These are phyloP conservation scores for Trichoderma asperellum DNA, from an alignment of 2,329 filamentous ascomycete genomes.

Conservation along the genomic window DNA sequence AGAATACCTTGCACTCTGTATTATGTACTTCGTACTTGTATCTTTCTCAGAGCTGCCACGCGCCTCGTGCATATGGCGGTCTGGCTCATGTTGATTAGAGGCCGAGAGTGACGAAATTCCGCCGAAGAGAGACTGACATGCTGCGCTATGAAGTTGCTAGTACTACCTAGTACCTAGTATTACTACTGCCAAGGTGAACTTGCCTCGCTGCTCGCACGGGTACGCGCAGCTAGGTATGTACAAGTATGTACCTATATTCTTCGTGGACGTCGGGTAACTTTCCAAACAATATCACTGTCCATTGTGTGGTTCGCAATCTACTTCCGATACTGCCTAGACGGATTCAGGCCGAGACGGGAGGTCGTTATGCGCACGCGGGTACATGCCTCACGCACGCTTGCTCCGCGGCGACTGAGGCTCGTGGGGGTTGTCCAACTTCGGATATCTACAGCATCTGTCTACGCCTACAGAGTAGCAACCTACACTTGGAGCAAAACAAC, in stretches of 20 bases:
- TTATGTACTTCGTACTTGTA: neutral
- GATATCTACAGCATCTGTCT: neutral
- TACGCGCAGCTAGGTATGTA: neutral
- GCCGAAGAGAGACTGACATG: neutral
- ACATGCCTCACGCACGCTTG: conserved; percentile 7
- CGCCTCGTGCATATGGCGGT: conserved; percentile 27
- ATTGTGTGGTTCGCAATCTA: neutral
- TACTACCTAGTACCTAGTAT: neutral
- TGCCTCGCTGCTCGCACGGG: neutral
- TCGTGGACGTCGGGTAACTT: neutral
- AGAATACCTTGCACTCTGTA: neutral
- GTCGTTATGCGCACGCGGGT: conserved; percentile 3
- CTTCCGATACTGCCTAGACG: conserved; percentile 3
- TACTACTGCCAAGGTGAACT: too few relatives aligned
- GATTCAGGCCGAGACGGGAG: conserved; percentile 17
- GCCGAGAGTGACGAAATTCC: neutral
- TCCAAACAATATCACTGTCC: neutral
- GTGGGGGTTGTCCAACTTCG: conserved; percentile 7
- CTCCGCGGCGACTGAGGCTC: conserved; percentile 1
- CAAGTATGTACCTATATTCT: neutral
- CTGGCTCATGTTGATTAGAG: neutral
- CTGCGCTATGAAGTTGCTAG: neutral
- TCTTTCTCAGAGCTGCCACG: neutral
- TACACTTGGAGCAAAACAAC: neutral
- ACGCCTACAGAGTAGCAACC: too few relatives aligned